Conservation (phyloP, 2,329 filamentous ascomycete genomes). For the Elsinoe ampelina region DNA sequence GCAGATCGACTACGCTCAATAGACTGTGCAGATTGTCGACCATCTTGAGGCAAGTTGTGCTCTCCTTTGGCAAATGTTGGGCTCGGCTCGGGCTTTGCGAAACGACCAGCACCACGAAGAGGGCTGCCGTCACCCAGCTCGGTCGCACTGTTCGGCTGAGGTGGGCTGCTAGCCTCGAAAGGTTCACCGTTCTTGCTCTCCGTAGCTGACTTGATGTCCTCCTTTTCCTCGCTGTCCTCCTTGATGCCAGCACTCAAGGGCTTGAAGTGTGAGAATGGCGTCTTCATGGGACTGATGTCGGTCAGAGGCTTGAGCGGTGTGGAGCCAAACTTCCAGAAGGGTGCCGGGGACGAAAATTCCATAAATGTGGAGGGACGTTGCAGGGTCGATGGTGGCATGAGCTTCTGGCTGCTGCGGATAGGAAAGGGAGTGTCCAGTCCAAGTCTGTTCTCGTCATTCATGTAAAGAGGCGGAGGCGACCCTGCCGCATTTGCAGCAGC, state of each 20-base stretch:
- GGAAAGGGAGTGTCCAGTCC: slow-evolving; percentile 31
- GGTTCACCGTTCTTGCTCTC: slow-evolving; percentile 21
- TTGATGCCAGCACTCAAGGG: slow-evolving; percentile 18
- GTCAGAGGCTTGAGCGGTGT: slow-evolving; percentile 44
- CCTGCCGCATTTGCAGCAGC: slow-evolving; percentile 29
- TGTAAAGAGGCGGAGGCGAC: slow-evolving; percentile 30
- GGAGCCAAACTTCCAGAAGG: slow-evolving; percentile 83
- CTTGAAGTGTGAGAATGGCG: slow-evolving; percentile 25
- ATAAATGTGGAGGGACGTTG: slow-evolving; percentile 77
- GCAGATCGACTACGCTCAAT: slow-evolving; percentile 21
- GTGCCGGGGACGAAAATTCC: slow-evolving; percentile 74
- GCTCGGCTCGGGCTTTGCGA: slow-evolving; percentile 18
- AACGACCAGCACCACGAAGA: slow-evolving; percentile 23
- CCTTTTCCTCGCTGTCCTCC: slow-evolving; percentile 19
- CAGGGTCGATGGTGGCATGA: slow-evolving; percentile 71
- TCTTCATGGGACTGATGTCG: slow-evolving; percentile 31
- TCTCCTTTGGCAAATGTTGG: slow-evolving; percentile 17
- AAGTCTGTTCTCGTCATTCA: slow-evolving; percentile 28
- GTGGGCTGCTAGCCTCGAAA: slow-evolving; percentile 27
- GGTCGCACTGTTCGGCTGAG: slow-evolving; percentile 18
- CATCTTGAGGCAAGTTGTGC: not conserved
- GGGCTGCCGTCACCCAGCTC: slow-evolving; percentile 24
- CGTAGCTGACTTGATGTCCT: slow-evolving; percentile 17
- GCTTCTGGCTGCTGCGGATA: slow-evolving; percentile 44
- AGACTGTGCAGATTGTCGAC: slow-evolving; percentile 14